Conservation (phyloP, 768 basidiomycete genomes). For the Ephemerocybe angulata region DNA sequence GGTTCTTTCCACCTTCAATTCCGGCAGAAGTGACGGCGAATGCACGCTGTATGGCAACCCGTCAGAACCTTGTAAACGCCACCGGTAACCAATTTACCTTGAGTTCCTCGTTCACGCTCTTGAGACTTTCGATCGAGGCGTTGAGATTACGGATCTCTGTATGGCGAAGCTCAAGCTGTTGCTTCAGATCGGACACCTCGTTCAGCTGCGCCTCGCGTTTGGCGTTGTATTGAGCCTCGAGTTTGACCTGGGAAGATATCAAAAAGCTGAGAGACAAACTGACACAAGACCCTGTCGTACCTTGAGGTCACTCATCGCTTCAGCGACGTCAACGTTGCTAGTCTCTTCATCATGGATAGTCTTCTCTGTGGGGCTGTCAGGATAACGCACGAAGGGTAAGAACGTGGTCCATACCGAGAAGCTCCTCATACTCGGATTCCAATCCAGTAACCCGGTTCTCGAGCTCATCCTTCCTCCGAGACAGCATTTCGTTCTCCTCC, state of each 20-base stretch:
- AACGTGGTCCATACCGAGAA: conserved; percentile 62
- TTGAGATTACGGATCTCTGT: conserved; percentile 84
- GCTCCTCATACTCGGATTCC: conserved; percentile 94
- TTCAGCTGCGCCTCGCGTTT: conserved; percentile 86
- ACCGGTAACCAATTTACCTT: conserved; percentile 56
- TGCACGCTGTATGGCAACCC: conserved; percentile 62
- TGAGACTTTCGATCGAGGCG: conserved; percentile 85
- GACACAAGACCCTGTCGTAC: conserved; percentile 31
- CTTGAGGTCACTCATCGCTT: conserved; percentile 90
- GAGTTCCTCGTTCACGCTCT: conserved; percentile 95
- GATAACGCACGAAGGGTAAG: not conserved
- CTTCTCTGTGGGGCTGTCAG: conserved; percentile 60
- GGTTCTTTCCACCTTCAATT: conserved; percentile 93
- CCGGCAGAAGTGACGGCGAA: conserved; percentile 97
- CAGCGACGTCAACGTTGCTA: conserved; percentile 75
- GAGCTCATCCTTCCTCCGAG: conserved; percentile 80
- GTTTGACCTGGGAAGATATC: conserved; percentile 62
- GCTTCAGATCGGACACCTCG: conserved; percentile 83
- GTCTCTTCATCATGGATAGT: conserved; percentile 87
- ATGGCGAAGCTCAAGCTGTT: conserved; percentile 80
- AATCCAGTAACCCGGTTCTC: conserved; percentile 76
- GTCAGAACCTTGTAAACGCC: conserved; percentile 3
- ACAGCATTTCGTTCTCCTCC: conserved; percentile 87
- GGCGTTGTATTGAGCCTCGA: conserved; percentile 89
- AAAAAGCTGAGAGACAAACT: conserved; percentile 14